A percentile compares a stretch with the other conserved stretches of the same genome.
Evolutionary conservation across 371 early-diverging fungal species (phyloP).

Genomic region (Circinella minor): DNA sequence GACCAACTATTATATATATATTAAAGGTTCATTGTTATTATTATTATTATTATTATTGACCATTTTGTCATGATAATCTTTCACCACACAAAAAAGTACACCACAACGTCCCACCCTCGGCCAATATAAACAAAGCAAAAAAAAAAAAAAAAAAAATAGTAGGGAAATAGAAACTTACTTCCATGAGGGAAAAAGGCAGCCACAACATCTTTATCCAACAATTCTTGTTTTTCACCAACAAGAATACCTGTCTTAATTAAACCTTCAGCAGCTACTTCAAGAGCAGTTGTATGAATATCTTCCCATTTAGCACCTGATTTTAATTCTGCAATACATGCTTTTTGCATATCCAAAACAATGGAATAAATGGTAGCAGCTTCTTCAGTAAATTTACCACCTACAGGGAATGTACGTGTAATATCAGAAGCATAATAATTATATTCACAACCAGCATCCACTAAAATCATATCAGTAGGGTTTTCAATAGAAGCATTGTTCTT

Average conservation of each 20-base stretch:
- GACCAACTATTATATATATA: constrained; percentile 44
- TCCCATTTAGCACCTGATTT: constrained; percentile 89
- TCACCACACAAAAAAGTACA: no score
- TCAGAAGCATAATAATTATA: constrained; percentile 84
- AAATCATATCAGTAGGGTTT: constrained; percentile 55
- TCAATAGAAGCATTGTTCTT: constrained; percentile 66
- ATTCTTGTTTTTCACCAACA: constrained; percentile 68
- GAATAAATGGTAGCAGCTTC: constrained; percentile 81
- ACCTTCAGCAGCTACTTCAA: constrained; percentile 75
- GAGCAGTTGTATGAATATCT: constrained; percentile 85
- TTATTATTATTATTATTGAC: no score
- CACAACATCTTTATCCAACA: constrained; percentile 73
- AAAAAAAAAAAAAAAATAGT: neutral
- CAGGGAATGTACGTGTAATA: constrained; percentile 91
- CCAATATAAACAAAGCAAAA: no score
- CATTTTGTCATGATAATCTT: no score
- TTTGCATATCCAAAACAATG: constrained; percentile 87
- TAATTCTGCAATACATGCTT: constrained; percentile 65
- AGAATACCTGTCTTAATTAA: constrained; percentile 78
- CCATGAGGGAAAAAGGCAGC: constrained; percentile 94
- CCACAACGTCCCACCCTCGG: neutral
- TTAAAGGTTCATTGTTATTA: no score
- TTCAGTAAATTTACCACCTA: constrained; percentile 77
- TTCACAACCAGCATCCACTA: constrained; percentile 92
- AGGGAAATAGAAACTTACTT: constrained; percentile 38